A percentile compares a stretch with the other conserved stretches of the same genome.
These are phyloP conservation scores for Boletus vermiculosoides DNA, from an alignment of 768 basidiomycete species.

Conservation along the genomic window DNA sequence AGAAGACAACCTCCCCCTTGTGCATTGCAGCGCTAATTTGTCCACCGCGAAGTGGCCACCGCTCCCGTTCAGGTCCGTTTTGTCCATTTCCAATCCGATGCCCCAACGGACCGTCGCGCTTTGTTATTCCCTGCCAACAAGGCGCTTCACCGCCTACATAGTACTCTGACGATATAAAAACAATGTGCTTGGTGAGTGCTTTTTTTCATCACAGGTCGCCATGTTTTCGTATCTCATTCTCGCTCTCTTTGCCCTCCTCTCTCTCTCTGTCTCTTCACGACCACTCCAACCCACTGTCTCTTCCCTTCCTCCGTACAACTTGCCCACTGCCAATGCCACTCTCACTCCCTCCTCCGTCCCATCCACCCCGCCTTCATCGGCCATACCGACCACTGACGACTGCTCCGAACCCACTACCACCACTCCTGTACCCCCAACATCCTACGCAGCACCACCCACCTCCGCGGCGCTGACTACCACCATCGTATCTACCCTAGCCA, in stretches of 20 bases:
- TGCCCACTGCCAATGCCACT: background rate
- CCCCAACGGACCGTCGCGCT: too few species aligned
- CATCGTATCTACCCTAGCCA: background rate
- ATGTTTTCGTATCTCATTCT: constrained; percentile 40
- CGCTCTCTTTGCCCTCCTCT: constrained; percentile 61
- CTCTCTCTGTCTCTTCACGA: constrained; percentile 42
- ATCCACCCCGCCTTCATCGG: background rate
- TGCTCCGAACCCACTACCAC: background rate
- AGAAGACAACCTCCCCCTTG: too few species aligned
- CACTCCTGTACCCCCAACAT: too few species aligned
- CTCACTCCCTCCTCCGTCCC: background rate
- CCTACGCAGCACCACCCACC: background rate
- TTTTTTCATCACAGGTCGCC: constrained; percentile 11
- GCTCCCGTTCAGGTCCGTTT: too few species aligned
- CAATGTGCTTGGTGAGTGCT: background rate
- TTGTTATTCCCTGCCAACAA: too few species aligned
- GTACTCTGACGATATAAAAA: background rate
- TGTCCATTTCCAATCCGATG: too few species aligned
- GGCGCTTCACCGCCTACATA: too few species aligned
- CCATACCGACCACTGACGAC: background rate
- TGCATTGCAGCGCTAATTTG: too few species aligned
- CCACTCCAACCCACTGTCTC: constrained; percentile 1
- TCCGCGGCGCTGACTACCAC: background rate
- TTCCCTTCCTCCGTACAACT: too few species aligned
- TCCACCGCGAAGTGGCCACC: too few species aligned